Evolutionary conservation across 768 basidiomycete species (phyloP).

Genomic region (Mycena rebaudengoi): DNA sequence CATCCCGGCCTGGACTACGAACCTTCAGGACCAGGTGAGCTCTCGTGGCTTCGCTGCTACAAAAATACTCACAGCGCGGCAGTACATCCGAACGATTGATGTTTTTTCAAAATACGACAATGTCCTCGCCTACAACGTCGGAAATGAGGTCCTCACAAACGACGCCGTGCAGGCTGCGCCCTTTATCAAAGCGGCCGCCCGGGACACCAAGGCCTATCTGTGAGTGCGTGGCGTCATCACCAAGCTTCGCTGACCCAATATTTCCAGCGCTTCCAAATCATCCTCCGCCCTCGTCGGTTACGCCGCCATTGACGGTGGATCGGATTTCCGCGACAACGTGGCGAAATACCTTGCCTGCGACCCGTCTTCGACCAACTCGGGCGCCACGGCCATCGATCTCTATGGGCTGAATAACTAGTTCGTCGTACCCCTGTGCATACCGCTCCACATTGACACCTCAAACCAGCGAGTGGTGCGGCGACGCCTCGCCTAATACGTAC

Average conservation of each 20-base stretch:
- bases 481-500: constrained; percentile 1
- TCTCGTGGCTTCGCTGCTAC: not conserved
- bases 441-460: not conserved
- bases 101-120: constrained; percentile 89
- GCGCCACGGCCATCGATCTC: constrained; percentile 4
- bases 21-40: constrained; percentile 56
- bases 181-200: constrained; percentile 90
- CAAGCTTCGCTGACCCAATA: too few relatives aligned
- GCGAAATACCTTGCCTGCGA: constrained; percentile 13
- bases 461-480: constrained; percentile 12
- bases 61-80: constrained; percentile 46
- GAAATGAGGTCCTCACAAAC: constrained; percentile 77
- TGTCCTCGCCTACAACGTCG: constrained; percentile 88
- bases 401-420: constrained; percentile 20
- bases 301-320: constrained; percentile 14
- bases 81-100: constrained; percentile 82
- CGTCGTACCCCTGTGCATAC: not conserved
- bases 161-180: constrained; percentile 71
- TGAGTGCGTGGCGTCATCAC: too few relatives aligned
- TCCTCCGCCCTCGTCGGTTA: constrained; percentile 12
- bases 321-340: constrained; percentile 6
- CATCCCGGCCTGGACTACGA: constrained; percentile 69
- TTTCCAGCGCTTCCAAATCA: too few relatives aligned
- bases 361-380: not conserved
- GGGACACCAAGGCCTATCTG: constrained; percentile 89